These are phyloP conservation scores for Xerocomus spinulosus DNA, from an alignment of 768 basidiomycete species.

Conservation along the genomic window DNA sequence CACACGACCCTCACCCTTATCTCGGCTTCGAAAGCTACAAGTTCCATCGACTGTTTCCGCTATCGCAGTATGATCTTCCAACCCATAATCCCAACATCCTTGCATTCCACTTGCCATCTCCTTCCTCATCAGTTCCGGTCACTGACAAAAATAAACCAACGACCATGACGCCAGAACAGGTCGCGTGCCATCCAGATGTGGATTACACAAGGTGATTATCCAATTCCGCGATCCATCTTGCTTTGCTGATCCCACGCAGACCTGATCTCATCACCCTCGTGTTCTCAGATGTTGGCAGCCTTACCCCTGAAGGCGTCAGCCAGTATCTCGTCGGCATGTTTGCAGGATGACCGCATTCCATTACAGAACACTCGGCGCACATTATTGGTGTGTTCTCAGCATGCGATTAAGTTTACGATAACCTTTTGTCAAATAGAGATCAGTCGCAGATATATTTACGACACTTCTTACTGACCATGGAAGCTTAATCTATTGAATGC, in stretches of 20 bases:
- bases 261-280: constrained; percentile 93
- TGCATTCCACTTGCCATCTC: constrained; percentile 51
- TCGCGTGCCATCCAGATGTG: constrained; percentile 78
- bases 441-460: constrained; percentile 16
- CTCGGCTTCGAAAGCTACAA: constrained; percentile 67
- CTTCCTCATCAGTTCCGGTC: constrained; percentile 6
- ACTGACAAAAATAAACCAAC: constrained; percentile 10
- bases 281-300: constrained; percentile 89
- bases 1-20: constrained; percentile 19
- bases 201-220: constrained; percentile 81
- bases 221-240: constrained; percentile 8
- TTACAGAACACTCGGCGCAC: neutral
- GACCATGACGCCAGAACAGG: constrained; percentile 75
- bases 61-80: constrained; percentile 87
- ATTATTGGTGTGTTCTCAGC: constrained; percentile 7
- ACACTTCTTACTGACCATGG: constrained; percentile 6
- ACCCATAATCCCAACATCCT: constrained; percentile 73
- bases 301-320: constrained; percentile 90
- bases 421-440: constrained; percentile 26
- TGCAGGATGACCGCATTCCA: constrained; percentile 58
- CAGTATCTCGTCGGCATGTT: constrained; percentile 96
- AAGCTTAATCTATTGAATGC: constrained; percentile 12
- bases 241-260: constrained; percentile 39
- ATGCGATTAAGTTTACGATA: constrained; percentile 37
- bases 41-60: constrained; percentile 92